Evolutionary conservation across 257 asterid genomes (phyloP), one percentile per base, ranked within the genome.

Genomic region (Solanum chmielewskii): DNA sequence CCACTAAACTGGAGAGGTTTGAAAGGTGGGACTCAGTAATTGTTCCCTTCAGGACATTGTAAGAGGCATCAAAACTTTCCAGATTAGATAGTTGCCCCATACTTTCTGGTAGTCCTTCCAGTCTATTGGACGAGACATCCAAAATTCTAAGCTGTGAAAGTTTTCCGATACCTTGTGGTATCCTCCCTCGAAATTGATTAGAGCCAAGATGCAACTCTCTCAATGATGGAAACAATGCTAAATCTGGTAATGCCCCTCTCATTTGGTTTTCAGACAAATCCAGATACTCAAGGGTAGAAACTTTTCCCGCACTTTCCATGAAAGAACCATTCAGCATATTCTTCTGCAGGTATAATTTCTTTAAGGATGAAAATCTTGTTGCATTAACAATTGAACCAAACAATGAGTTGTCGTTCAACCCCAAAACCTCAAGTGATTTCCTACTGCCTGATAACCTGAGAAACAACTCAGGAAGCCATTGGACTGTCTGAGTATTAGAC

Each of bases 31-130:
- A 20, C 64, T 87, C 90, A 13, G 80, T 60, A 47, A 92, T 45
- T 27, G 25, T 76, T 11, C 91, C 93, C 27, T 88, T 29, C 47
- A 91, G 41, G 8, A 25, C 37, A 89, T 90, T 91, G 21, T 6
- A 27, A 41, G 89, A n/a, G 44, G 86, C 39, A 62, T 39, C 33
- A 35, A 89, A 12, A 27, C 12, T 1, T 6, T 45, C 66, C 13
- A 90, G 92, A 16, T 71, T 14, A 2, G 87, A 47, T 49, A 87
- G 92, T 21, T 83, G 16, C 41, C 89, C 88, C 11, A 90, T 10
- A 69, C 87, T 89, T 33, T 37, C 56, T 18, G 47, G 86, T 59
- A 62, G 29, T 4, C 86, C 86, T n/a, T 35, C 21, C n/a, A 83
- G 59, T 59, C 77, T n/a, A 68, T 83, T 83, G 31, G 47, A 62